Conservation (phyloP, 164 flowering plant species). For the Piper betle region DNA sequence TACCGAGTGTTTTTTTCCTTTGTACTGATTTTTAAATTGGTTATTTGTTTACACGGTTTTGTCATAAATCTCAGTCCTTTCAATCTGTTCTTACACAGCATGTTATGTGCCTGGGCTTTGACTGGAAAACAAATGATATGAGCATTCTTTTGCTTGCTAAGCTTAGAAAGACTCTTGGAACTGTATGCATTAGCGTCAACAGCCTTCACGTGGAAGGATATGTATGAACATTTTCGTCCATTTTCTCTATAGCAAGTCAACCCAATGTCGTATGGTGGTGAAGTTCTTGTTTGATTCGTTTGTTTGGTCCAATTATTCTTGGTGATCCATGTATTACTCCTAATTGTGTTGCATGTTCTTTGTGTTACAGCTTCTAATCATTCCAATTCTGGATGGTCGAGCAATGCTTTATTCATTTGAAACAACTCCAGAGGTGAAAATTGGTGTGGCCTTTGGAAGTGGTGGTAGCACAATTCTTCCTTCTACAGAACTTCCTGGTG, state of each 20-base stretch:
- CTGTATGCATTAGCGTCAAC: constrained; percentile 81
- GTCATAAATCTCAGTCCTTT: too few species aligned
- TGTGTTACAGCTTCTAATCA: constrained; percentile 51
- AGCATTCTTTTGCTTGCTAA: constrained; percentile 75
- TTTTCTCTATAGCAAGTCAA: not conserved
- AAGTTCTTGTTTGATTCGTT: not conserved
- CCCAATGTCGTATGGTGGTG: not conserved
- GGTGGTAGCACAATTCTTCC: constrained; percentile 86
- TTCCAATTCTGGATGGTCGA: constrained; percentile 86
- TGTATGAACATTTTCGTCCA: constrained; percentile 33
- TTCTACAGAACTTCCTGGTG: constrained; percentile 89
- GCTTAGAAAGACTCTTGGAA: constrained; percentile 73
- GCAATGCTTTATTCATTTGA: constrained; percentile 76
- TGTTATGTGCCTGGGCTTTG: constrained; percentile 65
- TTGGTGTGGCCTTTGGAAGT: constrained; percentile 89
- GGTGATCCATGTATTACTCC: not conserved
- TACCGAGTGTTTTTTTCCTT: too few species aligned
- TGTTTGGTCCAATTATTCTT: too few species aligned
- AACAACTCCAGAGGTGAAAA: constrained; percentile 73
- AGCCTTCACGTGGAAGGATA: constrained; percentile 90
- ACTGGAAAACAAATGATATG: constrained; percentile 76
- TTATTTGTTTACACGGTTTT: too few species aligned
- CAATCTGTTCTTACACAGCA: constrained; percentile 26
- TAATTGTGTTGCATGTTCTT: not conserved
- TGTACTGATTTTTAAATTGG: too few species aligned